Evolutionary conservation across 805 yeast species (phyloP).

Genomic region (Candida ascalaphidarum): DNA sequence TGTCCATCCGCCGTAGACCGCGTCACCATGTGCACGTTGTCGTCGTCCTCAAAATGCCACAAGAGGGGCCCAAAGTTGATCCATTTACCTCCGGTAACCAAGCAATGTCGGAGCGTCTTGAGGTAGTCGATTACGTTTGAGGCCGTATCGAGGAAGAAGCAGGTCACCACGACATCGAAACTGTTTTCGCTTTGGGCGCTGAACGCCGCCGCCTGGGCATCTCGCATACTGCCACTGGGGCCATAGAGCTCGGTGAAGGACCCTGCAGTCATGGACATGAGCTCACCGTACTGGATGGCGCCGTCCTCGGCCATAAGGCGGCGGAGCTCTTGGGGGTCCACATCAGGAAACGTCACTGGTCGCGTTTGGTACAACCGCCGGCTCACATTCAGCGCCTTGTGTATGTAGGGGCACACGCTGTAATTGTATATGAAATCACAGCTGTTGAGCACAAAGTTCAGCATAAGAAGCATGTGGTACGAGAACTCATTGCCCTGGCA

Average conservation of each 20-base stretch:
- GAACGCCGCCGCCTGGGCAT: slow-evolving; percentile 31
- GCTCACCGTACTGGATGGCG: slow-evolving; percentile 33
- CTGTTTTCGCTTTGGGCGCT: slow-evolving; percentile 25
- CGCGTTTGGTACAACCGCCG: slow-evolving; percentile 41
- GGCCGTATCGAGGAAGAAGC: slow-evolving; percentile 61
- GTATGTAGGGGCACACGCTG: slow-evolving; percentile 47
- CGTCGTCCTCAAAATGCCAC: slow-evolving; percentile 63
- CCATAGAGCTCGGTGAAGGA: slow-evolving; percentile 65
- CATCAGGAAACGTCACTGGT: slow-evolving; percentile 47
- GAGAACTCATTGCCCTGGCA: slow-evolving; percentile 64
- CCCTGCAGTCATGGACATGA: slow-evolving; percentile 69
- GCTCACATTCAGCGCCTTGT: slow-evolving; percentile 37
- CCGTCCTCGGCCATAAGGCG: slow-evolving; percentile 25
- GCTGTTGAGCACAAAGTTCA: slow-evolving; percentile 45
- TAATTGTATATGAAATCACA: slow-evolving; percentile 29
- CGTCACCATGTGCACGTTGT: slow-evolving; percentile 10
- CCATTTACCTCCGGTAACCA: slow-evolving; percentile 45
- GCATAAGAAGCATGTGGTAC: slow-evolving; percentile 53
- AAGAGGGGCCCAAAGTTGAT: slow-evolving; percentile 60
- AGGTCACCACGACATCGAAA: slow-evolving; percentile 43
- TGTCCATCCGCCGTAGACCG: slow-evolving; percentile 12
- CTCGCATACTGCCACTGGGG: slow-evolving; percentile 36
- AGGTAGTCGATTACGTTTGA: slow-evolving; percentile 51
- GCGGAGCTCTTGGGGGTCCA: slow-evolving; percentile 30
- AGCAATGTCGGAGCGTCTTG: slow-evolving; percentile 36